Conservation (phyloP, 495 filamentous ascomycete genomes). For the Daldinia vernicosa region DNA sequence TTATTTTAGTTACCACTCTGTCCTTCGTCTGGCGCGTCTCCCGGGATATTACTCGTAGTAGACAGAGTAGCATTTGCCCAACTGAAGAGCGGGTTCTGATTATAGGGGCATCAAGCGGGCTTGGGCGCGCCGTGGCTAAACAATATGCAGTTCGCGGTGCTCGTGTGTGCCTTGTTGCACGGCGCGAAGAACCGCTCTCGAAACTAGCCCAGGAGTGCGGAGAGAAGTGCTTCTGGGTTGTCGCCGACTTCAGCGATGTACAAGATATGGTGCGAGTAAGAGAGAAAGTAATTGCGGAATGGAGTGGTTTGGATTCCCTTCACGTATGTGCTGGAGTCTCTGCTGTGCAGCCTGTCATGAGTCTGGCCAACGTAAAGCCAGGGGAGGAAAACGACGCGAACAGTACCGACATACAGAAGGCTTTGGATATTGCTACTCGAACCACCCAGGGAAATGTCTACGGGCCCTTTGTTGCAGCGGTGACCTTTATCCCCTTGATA, state of each 20-base stretch:
- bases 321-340: conserved; percentile 46
- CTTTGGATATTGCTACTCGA: conserved; percentile 22
- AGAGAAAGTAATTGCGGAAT: conserved; percentile 26
- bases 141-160: conserved; percentile 42
- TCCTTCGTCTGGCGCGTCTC: conserved; percentile 3
- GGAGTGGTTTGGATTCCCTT: conserved; percentile 45
- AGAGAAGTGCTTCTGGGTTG: conserved; percentile 34
- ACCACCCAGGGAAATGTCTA: conserved; percentile 44
- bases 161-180: conserved; percentile 41
- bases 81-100: conserved; percentile 44
- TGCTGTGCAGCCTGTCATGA: conserved; percentile 48
- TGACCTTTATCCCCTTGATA: conserved; percentile 43
- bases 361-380: conserved; percentile 30
- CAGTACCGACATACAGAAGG: conserved; percentile 32
- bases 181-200: conserved; percentile 35
- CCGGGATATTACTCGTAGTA: conserved; percentile 1
- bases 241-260: conserved; percentile 39
- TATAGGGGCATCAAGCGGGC: conserved; percentile 46
- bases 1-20: conserved; percentile 7
- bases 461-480: conserved; percentile 39
- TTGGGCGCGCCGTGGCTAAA: conserved; percentile 39
- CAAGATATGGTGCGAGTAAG: conserved; percentile 42
- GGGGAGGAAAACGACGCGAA: conserved; percentile 33
- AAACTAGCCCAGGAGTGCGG: conserved; percentile 42
- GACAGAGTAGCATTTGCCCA: conserved; percentile 16